Evolutionary conservation across 495 filamentous ascomycete species (phyloP).

Genomic region (Penicillium paxilli): DNA sequence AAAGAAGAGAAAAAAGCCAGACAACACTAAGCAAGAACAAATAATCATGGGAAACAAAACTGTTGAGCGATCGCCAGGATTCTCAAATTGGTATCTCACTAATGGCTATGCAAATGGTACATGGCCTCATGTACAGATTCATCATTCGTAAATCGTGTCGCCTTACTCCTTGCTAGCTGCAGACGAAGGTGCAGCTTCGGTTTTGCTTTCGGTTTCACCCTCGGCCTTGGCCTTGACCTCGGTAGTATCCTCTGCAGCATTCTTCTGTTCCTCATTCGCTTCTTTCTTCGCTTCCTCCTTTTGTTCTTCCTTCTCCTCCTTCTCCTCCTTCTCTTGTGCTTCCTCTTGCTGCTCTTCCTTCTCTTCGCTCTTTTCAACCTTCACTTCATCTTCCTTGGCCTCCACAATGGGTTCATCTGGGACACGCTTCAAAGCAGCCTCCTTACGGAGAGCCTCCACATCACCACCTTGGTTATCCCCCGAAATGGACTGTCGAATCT

Average conservation of each 20-base stretch:
- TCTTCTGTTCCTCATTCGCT: conserved; percentile 8
- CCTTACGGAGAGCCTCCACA: conserved; percentile 28
- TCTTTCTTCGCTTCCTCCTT: conserved; percentile 1
- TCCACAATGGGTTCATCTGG: conserved; percentile 30
- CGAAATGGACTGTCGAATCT: conserved; percentile 42
- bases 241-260: conserved; percentile 11
- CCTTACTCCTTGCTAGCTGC: conserved; percentile 26
- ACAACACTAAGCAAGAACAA: too few species aligned
- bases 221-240: conserved; percentile 27
- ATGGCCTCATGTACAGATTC: conserved; percentile 16
- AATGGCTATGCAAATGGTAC: conserved; percentile 6
- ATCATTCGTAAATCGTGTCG: conserved; percentile 15
- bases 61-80: conserved; percentile 3
- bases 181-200: conserved; percentile 19
- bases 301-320: not conserved
- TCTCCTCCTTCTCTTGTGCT: conserved; percentile 10
- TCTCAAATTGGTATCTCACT: conserved; percentile 19
- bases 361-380: conserved; percentile 4
- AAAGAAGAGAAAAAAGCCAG: too few species aligned
- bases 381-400: conserved; percentile 11
- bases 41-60: too few species aligned
- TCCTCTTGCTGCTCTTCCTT: conserved; percentile 12
- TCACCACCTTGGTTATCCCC: conserved; percentile 16
- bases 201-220: conserved; percentile 6
- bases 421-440: conserved; percentile 20